These are phyloP conservation scores for Zygotorulaspora florentina DNA, from an alignment of 805 yeast genomes.

Conservation along the genomic window DNA sequence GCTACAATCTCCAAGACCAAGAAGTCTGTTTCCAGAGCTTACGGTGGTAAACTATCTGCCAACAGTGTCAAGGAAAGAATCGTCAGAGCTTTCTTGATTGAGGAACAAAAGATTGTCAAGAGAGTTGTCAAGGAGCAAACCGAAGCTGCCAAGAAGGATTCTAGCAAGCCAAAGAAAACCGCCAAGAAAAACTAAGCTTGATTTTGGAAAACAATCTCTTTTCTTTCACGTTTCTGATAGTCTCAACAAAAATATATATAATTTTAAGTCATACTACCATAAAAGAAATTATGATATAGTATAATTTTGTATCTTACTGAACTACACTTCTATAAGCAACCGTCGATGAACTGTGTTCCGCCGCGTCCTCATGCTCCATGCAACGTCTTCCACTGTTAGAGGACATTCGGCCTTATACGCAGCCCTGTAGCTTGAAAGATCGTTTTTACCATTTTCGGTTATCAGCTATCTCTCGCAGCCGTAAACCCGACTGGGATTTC, in stretches of 20 bases:
- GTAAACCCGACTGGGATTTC: background rate
- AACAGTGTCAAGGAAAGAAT: constrained; percentile 99
- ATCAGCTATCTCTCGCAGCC: no score
- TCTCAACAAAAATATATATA: background rate
- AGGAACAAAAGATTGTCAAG: constrained; percentile 99
- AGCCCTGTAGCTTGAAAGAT: no score
- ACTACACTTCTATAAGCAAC: background rate
- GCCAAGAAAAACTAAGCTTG: constrained; percentile 26
- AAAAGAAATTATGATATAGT: constrained; percentile 1
- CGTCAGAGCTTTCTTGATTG: constrained; percentile 98
- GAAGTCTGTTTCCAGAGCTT: constrained; percentile 98
- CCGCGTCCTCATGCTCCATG: no score
- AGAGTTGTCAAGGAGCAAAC: constrained; percentile 97
- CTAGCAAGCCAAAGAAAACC: constrained; percentile 38
- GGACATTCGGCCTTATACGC: no score
- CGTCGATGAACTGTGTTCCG: no score
- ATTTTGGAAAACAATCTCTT: background rate
- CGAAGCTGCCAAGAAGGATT: constrained; percentile 74
- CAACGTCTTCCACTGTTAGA: no score
- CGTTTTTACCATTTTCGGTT: no score
- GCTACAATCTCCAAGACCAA: constrained; percentile 92
- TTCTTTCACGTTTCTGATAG: background rate
- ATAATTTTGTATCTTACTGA: background rate
- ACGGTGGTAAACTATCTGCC: constrained; percentile 99
- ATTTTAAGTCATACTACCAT: constrained; percentile 1